phyloP scores from a whole-genome alignment of 208 protist genomes.

The Leishmania arabica region DNA sequence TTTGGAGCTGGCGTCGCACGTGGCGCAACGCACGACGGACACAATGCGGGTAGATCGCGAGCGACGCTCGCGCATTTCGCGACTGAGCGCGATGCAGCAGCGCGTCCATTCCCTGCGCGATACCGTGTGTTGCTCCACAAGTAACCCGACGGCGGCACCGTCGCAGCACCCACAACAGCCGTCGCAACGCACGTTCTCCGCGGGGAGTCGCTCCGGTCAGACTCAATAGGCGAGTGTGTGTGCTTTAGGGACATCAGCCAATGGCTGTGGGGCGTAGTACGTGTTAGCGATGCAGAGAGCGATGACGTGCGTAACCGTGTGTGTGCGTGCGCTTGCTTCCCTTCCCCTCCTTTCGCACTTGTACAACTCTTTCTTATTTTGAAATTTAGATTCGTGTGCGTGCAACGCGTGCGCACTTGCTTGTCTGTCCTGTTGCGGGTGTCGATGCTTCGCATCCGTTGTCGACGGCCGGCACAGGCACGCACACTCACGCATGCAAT shows the following conservation, averaged over 20 bases:
- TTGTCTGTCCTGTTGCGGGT: background rate
- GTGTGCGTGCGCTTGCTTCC: background rate
- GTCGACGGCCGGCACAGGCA: background rate
- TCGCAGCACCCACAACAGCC: slow-evolving; percentile 9
- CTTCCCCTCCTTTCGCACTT: background rate
- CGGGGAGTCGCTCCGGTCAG: slow-evolving; percentile 23
- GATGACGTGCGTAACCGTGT: background rate
- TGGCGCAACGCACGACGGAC: slow-evolving; percentile 64
- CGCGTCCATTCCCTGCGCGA: slow-evolving; percentile 60
- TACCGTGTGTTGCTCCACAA: slow-evolving; percentile 25
- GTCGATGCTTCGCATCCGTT: background rate
- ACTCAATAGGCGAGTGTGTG: background rate
- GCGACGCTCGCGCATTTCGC: slow-evolving; percentile 64
- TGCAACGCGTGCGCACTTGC: background rate
- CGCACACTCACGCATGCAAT: background rate
- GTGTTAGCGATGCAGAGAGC: background rate
- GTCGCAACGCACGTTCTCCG: slow-evolving; percentile 9
- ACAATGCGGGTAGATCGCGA: slow-evolving; percentile 57
- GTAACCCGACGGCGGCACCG: slow-evolving; percentile 3
- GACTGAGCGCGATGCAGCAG: slow-evolving; percentile 66
- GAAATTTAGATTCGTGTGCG: background rate
- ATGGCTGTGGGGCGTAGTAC: background rate
- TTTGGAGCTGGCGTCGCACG: slow-evolving; percentile 58
- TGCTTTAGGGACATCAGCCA: background rate
- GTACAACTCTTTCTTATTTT: slow-evolving; percentile 6